phyloP scores from a whole-genome alignment of 2,329 filamentous ascomycete species.

The Clonostachys solani region DNA sequence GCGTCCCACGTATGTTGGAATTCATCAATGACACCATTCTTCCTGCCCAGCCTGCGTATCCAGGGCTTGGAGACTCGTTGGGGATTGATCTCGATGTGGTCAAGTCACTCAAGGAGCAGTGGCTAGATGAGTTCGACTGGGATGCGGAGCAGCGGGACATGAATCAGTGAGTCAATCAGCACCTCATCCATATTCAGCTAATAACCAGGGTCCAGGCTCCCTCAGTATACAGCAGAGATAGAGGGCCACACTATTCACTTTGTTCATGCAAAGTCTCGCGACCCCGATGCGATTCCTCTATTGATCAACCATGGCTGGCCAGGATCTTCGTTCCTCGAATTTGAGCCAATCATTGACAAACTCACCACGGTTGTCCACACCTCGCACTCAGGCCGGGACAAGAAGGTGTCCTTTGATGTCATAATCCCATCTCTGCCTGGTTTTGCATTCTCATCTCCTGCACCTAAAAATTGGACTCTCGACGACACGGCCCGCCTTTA shows the following conservation, averaged over 20 bases:
- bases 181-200: too few relatives aligned
- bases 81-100: slow-evolving; percentile 4
- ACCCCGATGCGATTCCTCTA: slow-evolving; percentile 26
- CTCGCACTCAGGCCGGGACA: not conserved
- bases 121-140: slow-evolving; percentile 11
- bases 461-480: slow-evolving; percentile 22
- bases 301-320: slow-evolving; percentile 38
- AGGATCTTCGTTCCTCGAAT: slow-evolving; percentile 29
- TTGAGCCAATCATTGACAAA: slow-evolving; percentile 22
- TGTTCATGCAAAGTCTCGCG: not conserved
- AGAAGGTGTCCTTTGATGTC: slow-evolving; percentile 36
- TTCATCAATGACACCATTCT: not conserved
- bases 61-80: not conserved
- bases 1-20: not conserved
- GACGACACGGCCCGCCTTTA: slow-evolving; percentile 28
- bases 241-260: slow-evolving; percentile 9
- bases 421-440: slow-evolving; percentile 38
- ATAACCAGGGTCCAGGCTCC: not conserved
- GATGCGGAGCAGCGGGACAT: slow-evolving; percentile 7
- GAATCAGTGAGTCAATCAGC: slow-evolving; percentile 6
- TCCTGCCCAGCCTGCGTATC: not conserved
- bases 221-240: slow-evolving; percentile 9
- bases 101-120: slow-evolving; percentile 5
- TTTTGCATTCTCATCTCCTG: slow-evolving; percentile 34
- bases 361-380: slow-evolving; percentile 15